Evolutionary conservation across 768 basidiomycete species (phyloP).

Genomic region (Tricholoma terreum): DNA sequence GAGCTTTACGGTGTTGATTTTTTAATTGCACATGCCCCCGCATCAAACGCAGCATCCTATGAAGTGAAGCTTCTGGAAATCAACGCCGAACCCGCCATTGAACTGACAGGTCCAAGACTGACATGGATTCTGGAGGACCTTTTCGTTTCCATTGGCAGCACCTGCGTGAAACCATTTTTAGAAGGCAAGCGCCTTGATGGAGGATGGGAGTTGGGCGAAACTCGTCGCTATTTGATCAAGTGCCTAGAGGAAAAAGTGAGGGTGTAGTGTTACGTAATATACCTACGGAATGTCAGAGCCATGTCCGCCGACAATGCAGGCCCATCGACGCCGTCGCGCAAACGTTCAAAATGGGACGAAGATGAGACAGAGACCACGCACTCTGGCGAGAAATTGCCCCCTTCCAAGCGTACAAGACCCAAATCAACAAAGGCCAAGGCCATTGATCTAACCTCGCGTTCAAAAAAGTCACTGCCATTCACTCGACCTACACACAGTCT

Average conservation of each 20-base stretch:
- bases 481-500: constrained; percentile 46
- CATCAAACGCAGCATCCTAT: constrained; percentile 11
- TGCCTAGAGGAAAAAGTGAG: constrained; percentile 60
- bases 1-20: constrained; percentile 97
- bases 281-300: neutral
- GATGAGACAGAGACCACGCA: constrained; percentile 35
- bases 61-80: constrained; percentile 82
- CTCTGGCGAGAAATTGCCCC: constrained; percentile 30
- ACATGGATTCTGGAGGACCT: constrained; percentile 79
- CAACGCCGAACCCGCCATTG: constrained; percentile 95
- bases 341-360: constrained; percentile 77
- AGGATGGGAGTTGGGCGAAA: constrained; percentile 52
- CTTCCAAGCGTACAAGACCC: constrained; percentile 52
- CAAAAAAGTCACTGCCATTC: constrained; percentile 16
- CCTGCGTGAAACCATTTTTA: constrained; percentile 72
- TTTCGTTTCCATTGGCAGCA: constrained; percentile 65
- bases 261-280: constrained; percentile 3
- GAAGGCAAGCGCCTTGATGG: constrained; percentile 5
- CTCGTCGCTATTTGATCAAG: constrained; percentile 54
- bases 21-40: constrained; percentile 52
- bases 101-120: constrained; percentile 82
- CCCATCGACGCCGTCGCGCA: constrained; percentile 58
- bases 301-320: constrained; percentile 32
- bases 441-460: constrained; percentile 9
- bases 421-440: constrained; percentile 29